phyloP scores from a whole-genome alignment of 306 rosid species.

The Begonia peltatifolia region DNA sequence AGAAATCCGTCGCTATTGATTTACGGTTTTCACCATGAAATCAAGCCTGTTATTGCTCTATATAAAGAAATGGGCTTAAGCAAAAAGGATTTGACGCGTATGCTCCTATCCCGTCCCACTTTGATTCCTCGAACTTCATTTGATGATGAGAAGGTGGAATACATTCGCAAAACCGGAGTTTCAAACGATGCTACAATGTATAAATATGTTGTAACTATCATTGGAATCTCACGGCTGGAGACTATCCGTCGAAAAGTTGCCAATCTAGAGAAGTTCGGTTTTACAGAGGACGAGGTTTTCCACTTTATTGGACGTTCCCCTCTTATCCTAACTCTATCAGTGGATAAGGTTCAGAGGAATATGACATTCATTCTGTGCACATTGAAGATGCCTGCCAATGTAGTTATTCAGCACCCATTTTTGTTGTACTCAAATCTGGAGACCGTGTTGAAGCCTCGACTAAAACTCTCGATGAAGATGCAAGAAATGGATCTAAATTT shows the following conservation, averaged over 20 bases:
- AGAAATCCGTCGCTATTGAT: slow-evolving; percentile 58
- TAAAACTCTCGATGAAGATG: slow-evolving; percentile 35
- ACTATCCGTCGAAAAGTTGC: slow-evolving; percentile 46
- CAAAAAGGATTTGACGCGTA: slow-evolving; percentile 37
- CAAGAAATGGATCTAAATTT: slow-evolving; percentile 32
- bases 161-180: slow-evolving; percentile 38
- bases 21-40: slow-evolving; percentile 16
- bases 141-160: slow-evolving; percentile 52
- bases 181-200: slow-evolving; percentile 39
- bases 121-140: slow-evolving; percentile 50
- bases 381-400: slow-evolving; percentile 53
- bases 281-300: slow-evolving; percentile 61
- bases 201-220: slow-evolving; percentile 54
- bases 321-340: slow-evolving; percentile 39
- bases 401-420: slow-evolving; percentile 30
- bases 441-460: slow-evolving; percentile 50
- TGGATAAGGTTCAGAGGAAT: slow-evolving; percentile 76
- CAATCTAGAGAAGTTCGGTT: slow-evolving; percentile 45
- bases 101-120: slow-evolving; percentile 51
- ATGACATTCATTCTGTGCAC: slow-evolving; percentile 62
- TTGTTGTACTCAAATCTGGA: slow-evolving; percentile 49
- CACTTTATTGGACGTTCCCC: slow-evolving; percentile 37
- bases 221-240: slow-evolving; percentile 54
- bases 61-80: slow-evolving; percentile 56
- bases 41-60: slow-evolving; percentile 25